These are phyloP conservation scores for Hypoxylon intermedium DNA, from an alignment of 495 filamentous ascomycete species.

Conservation along the genomic window DNA sequence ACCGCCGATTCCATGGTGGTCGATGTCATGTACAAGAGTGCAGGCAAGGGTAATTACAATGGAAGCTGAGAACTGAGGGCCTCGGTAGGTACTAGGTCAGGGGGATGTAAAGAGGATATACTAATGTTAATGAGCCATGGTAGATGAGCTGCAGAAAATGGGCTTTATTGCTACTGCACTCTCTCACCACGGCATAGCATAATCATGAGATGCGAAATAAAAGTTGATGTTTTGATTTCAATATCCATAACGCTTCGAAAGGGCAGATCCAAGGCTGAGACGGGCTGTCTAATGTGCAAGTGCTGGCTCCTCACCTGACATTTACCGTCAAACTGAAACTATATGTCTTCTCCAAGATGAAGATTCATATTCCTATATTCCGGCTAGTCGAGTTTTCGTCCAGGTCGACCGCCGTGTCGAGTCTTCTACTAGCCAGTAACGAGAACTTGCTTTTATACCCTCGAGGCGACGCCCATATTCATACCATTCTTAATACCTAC, in stretches of 20 bases:
- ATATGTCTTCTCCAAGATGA: too few relatives aligned
- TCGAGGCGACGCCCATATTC: slow-evolving; percentile 63
- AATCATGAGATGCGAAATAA: too few relatives aligned
- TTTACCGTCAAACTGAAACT: too few relatives aligned
- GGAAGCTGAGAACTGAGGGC: slow-evolving; percentile 29
- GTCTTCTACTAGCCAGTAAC: slow-evolving; percentile 59
- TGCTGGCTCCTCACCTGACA: too few relatives aligned
- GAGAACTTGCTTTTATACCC: slow-evolving; percentile 54
- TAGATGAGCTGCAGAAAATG: slow-evolving; percentile 1
- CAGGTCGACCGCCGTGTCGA: slow-evolving; percentile 48
- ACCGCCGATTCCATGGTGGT: slow-evolving; percentile 48
- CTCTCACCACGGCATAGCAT: not conserved
- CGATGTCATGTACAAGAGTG: slow-evolving; percentile 43
- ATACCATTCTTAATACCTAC: slow-evolving; percentile 53
- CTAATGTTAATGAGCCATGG: not conserved
- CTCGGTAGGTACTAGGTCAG: not conserved
- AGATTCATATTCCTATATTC: slow-evolving; percentile 65
- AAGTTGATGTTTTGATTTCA: slow-evolving; percentile 19
- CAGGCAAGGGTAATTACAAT: slow-evolving; percentile 40
- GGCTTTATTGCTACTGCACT: not conserved
- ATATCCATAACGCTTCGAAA: slow-evolving; percentile 33
- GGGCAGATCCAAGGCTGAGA: slow-evolving; percentile 37
- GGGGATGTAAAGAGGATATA: not conserved
- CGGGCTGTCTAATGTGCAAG: slow-evolving; percentile 42
- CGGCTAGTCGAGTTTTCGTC: slow-evolving; percentile 60